Conservation (phyloP, 352 stramenopile species). For the Phytopythium delawarense region DNA sequence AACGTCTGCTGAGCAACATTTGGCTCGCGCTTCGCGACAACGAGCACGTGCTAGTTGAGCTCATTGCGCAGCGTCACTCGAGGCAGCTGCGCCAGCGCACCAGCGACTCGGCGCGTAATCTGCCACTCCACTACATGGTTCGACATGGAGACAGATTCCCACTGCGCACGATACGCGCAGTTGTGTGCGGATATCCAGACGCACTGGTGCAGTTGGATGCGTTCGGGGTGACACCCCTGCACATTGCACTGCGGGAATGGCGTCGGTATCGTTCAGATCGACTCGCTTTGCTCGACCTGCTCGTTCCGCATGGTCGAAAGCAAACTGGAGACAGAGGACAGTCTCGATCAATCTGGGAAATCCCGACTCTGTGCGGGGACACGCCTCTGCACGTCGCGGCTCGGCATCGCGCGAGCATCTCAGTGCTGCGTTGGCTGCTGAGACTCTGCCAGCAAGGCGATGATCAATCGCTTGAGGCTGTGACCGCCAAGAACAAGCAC, state of each 20-base stretch:
- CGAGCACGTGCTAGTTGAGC: slow-evolving; percentile 34
- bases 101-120: slow-evolving; percentile 27
- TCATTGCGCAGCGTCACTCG: slow-evolving; percentile 43
- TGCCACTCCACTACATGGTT: slow-evolving; percentile 60
- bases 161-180: slow-evolving; percentile 24
- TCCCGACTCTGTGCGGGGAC: slow-evolving; percentile 24
- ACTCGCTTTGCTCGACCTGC: slow-evolving; percentile 20
- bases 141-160: slow-evolving; percentile 26
- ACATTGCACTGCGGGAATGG: slow-evolving; percentile 48
- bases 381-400: slow-evolving; percentile 37
- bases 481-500: slow-evolving; percentile 26
- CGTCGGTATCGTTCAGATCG: slow-evolving; percentile 6
- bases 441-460: slow-evolving; percentile 2
- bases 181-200: slow-evolving; percentile 37
- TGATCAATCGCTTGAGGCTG: background rate
- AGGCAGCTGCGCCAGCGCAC: slow-evolving; percentile 52
- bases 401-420: slow-evolving; percentile 26
- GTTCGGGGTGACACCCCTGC: slow-evolving; percentile 59
- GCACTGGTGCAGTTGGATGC: slow-evolving; percentile 36
- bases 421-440: slow-evolving; percentile 38
- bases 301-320: slow-evolving; percentile 11
- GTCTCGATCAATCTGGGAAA: slow-evolving; percentile 13
- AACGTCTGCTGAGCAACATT: slow-evolving; percentile 40
- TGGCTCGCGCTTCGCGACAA: slow-evolving; percentile 36
- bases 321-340: background rate